Base-by-base conservation (phyloP, 2,329 filamentous ascomycete genomes). In the Nemania sp. region DNA sequence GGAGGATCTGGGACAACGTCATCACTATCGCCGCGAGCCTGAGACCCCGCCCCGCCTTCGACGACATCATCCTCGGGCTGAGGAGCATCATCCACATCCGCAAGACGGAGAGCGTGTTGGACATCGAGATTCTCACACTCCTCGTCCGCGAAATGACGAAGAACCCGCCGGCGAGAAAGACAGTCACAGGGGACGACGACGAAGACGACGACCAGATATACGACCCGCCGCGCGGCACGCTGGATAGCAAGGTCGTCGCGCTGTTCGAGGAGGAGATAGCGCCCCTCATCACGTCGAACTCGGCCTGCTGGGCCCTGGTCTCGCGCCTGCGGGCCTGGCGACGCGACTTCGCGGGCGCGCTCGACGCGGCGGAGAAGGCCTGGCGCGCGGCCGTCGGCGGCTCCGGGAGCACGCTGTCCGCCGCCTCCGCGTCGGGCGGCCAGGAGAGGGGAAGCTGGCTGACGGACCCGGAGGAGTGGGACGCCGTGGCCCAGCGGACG, bases 1-100 rank as follows among this genome's bases (percentile, higher is more conserved):
- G 90, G 83, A 88, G 91, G 68, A 97, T 99, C 74, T 98, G 94
- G 94, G 91, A 96, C 73, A 99, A 99, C 70, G 89, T 98, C 15
- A 85, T 99, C 59, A 95, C 92, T 0, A 88, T 98, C 20, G 90
- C 91, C 0, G 86, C 90, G 0, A 90, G 91, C 1, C 84, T 95
- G 29, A 83, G 82, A 0, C 93, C 94, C 0, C 56, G 42, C 1
- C 89, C 91, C 0, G 86, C 89, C 0, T 87, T 92, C 71, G 75
- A 80, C 0, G 92, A 97, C 63, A 85, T 97, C 52, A 79, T 97
- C 34, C 81, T 88, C 4, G 91, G 91, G 0, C 83, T 95, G 60
- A 85, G 83, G 42, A 86, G 89, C 62, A 82, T 98, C 53, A 86
- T 97, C 55, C 86, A 89, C 21, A 85, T 98, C 40, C 87, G 91